Evolutionary conservation across 2,329 filamentous ascomycete genomes (phyloP), one percentile per base, ranked within the genome.

Genomic region (Bipolaris oryzae): DNA sequence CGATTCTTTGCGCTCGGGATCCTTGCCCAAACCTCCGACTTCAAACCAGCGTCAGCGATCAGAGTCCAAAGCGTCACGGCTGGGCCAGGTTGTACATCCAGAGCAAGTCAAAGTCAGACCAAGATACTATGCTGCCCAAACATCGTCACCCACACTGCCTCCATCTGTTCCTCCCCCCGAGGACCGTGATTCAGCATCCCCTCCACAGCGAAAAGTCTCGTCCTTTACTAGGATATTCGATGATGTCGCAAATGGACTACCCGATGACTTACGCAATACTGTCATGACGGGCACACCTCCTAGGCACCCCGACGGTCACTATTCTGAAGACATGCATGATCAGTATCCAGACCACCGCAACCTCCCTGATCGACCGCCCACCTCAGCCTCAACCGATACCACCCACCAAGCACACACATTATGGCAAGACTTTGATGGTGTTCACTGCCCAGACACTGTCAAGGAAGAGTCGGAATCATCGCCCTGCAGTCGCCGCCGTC

Each of bases 351-450:
- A 55, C 20, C 63, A 61, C 39, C 63, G 62, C 41, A 62, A 73
- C 38, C 57, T 71, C n/a, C 72, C 74, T 7, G 79, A 81, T 37
- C 78, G 84, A 37, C 81, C 80, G 13, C 74, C 75, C 9, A 85
- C 85, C 3, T 79, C 84, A 9, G 83, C 79, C 10, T 88, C 86
- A 3, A 79, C 77, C 43, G 83, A 84, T 53, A 90, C 89, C 2
- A 87, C 82, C 55, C 86, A 89, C 31, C 86, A 90, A 70, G 85
- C 85, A 16, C 80, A 86, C 60, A 77, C 83, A 37, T 84, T 90
- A 3, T 95, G 94, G 78, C 84, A 86, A 39, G 90, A 93, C 72
- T 95, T 95, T 70, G 91, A 95, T 71, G 91, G 91, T 35, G 88
- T 89, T 13, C 90, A 94, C 70, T 91, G 87, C 72, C 83, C 85